phyloP scores from a whole-genome alignment of 768 basidiomycete species.

The Porphyrellus cyaneotinctus region DNA sequence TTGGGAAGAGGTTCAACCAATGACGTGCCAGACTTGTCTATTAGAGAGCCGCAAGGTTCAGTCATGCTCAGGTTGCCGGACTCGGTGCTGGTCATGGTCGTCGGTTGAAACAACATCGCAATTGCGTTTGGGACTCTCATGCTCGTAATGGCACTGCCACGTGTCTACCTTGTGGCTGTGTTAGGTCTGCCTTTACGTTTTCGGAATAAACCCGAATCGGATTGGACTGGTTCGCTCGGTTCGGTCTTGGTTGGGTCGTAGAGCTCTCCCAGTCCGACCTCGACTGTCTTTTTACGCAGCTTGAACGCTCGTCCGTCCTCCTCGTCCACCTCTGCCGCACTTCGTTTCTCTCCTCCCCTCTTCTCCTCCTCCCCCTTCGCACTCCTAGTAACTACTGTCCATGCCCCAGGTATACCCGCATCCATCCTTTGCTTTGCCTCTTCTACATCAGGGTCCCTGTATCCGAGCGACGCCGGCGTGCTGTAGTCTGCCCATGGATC shows the following conservation, averaged over 20 bases:
- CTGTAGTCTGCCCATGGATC: constrained; percentile 83
- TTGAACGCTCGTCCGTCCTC: constrained; percentile 57
- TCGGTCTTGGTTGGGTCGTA: constrained; percentile 63
- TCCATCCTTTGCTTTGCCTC: constrained; percentile 56
- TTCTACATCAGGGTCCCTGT: constrained; percentile 71
- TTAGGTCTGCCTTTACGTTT: constrained; percentile 11
- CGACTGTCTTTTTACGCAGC: constrained; percentile 58
- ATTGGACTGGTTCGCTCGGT: constrained; percentile 6
- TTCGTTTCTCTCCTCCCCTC: constrained; percentile 31
- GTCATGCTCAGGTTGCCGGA: not conserved
- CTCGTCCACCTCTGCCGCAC: constrained; percentile 44
- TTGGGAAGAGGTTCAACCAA: not conserved
- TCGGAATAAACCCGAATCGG: constrained; percentile 19
- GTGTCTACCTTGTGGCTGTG: not conserved
- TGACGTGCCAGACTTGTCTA: not conserved
- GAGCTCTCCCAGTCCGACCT: constrained; percentile 65
- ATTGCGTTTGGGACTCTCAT: too few species aligned
- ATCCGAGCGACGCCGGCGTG: constrained; percentile 81
- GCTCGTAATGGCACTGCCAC: not conserved
- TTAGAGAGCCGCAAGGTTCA: not conserved
- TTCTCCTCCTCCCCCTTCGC: constrained; percentile 17
- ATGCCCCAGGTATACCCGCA: constrained; percentile 73
- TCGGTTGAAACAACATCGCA: not conserved
- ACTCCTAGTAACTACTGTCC: constrained; percentile 55
- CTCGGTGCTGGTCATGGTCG: not conserved